Evolutionary conservation across 2,329 filamentous ascomycete genomes (phyloP).

Genomic region (Leptographium procerum): DNA sequence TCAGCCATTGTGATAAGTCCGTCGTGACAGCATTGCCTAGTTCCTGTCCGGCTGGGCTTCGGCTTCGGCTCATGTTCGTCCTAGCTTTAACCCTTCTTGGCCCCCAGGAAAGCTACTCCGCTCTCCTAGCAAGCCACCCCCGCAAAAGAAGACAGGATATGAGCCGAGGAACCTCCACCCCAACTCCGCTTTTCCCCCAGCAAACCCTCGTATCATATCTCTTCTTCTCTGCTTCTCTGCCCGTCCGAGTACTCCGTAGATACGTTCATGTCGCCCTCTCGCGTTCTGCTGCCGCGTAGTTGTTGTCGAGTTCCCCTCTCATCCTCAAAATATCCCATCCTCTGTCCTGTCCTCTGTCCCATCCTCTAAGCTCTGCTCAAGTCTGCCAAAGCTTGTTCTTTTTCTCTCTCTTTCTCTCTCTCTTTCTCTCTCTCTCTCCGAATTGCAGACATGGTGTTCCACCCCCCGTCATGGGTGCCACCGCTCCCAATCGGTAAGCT

Average conservation of each 20-base stretch:
- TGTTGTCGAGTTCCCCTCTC: no score
- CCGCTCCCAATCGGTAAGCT: constrained; percentile 41
- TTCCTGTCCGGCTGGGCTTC: no score
- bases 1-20: no score
- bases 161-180: background rate
- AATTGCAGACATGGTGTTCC: constrained; percentile 38
- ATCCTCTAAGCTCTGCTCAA: no score
- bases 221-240: background rate
- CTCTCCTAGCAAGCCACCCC: background rate
- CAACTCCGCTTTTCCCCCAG: background rate
- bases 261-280: background rate
- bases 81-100: no score
- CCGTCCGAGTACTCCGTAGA: background rate
- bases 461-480: constrained; percentile 50
- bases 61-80: no score
- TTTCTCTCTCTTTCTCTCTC: no score
- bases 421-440: background rate
- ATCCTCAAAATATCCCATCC: no score
- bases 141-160: background rate
- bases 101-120: background rate
- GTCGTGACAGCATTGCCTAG: no score
- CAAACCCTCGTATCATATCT: background rate
- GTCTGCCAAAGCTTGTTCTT: no score
- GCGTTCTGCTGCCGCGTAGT: no score
- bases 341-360: no score